Evolutionary conservation across 768 basidiomycete species (phyloP).

Genomic region (Pholiota microspora): DNA sequence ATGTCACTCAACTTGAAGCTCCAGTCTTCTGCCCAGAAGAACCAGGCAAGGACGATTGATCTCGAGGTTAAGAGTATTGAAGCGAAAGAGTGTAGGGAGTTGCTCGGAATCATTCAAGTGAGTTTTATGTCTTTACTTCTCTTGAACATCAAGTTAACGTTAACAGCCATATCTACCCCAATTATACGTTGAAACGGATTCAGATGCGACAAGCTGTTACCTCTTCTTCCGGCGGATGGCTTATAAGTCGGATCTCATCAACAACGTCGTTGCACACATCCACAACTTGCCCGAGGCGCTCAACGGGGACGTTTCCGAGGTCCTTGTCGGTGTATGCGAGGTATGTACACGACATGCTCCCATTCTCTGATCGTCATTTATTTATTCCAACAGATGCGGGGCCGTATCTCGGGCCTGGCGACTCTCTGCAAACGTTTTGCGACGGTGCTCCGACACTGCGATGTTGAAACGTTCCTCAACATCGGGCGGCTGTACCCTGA

Average conservation of each 20-base stretch:
- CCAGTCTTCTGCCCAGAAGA: conserved; percentile 88
- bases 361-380: not conserved
- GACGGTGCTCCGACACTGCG: conserved; percentile 75
- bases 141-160: conserved; percentile 2
- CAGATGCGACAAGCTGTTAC: conserved; percentile 85
- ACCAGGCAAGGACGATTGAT: conserved; percentile 86
- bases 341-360: conserved; percentile 38
- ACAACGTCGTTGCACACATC: conserved; percentile 74
- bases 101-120: conserved; percentile 83
- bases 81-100: conserved; percentile 76
- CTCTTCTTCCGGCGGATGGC: conserved; percentile 91
- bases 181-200: conserved; percentile 85
- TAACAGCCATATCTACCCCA: conserved; percentile 86
- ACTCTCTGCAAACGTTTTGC: conserved; percentile 89
- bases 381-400: conserved; percentile 60
- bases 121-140: not conserved
- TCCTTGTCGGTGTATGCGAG: conserved; percentile 93
- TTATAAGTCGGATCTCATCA: conserved; percentile 85
- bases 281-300: conserved; percentile 86
- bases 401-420: conserved; percentile 76
- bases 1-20: conserved; percentile 94
- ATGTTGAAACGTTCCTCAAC: conserved; percentile 82
- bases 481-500: conserved; percentile 84
- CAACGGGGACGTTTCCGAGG: conserved; percentile 77
- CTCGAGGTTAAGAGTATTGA: conserved; percentile 86